Conservation (phyloP, 768 basidiomycete genomes). For the Tulasnella sp. region DNA sequence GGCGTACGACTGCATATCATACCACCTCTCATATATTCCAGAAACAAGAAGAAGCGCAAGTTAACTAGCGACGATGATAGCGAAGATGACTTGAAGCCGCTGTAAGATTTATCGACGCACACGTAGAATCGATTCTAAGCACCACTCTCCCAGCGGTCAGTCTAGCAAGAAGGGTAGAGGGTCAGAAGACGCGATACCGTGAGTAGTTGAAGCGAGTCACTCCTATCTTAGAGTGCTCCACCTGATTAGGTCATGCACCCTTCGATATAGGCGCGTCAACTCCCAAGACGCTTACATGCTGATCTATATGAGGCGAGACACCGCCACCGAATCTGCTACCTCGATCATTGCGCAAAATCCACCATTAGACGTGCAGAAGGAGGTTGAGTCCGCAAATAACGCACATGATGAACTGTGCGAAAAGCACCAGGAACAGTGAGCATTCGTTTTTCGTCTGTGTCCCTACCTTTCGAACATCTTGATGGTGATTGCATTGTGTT, state of each 20-base stretch:
- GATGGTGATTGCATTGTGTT: too few relatives aligned
- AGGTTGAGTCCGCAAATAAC: conserved; percentile 23
- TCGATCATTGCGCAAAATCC: conserved; percentile 30
- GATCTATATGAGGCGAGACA: conserved; percentile 55
- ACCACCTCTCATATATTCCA: background rate
- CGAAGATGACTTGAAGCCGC: background rate
- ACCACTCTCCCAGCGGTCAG: too few relatives aligned
- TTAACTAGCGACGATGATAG: background rate
- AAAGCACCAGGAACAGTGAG: background rate
- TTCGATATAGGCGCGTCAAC: conserved; percentile 1
- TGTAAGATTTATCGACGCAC: background rate
- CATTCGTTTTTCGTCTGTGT: too few relatives aligned
- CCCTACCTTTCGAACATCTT: too few relatives aligned
- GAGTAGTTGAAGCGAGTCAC: background rate
- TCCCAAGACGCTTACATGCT: conserved; percentile 95
- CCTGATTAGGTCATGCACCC: background rate
- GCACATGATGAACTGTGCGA: background rate
- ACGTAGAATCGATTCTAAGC: background rate
- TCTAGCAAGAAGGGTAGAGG: background rate
- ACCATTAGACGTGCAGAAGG: conserved; percentile 42
- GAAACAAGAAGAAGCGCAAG: background rate
- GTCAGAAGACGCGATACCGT: background rate
- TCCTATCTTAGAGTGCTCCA: too few relatives aligned
- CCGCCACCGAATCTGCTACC: background rate
- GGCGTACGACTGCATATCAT: background rate